Base-by-base conservation (phyloP, 2,329 filamentous ascomycete genomes). In the Ophiostoma pallidulum region DNA sequence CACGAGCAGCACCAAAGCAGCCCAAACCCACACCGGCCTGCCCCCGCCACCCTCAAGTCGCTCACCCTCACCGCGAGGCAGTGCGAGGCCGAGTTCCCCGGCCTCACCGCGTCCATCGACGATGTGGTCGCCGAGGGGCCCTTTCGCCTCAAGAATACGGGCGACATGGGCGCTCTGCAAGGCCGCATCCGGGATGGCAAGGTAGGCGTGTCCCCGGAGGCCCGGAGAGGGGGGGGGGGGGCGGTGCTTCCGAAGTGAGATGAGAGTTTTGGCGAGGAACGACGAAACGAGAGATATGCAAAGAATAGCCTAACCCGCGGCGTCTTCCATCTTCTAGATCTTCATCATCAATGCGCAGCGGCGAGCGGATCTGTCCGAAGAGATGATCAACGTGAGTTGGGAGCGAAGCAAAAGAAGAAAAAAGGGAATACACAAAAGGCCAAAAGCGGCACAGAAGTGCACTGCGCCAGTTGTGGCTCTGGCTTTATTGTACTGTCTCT, bases 91-190 rank as follows among this genome's bases (percentile, higher is more conserved):
- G 55, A 59, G 2, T 77, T 77, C 51, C 72, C 73, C 1, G 66
- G 65, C 3, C 60, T 76, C 16, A 69, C 64, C 0, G 62, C 64
- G 33, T 66, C 74, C 47, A 65, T 77, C 49, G 69, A 73, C 32
- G 57, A 66, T 41, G 64, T 62, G 8, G 67, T 72, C 2, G 61
- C 65, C 19, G 57, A 67, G 46, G 72, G 72, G 0, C 62, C 66
- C 4, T 74, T 75, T 55, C 56, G 56, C 4, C 60, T 75, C 26
- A 56, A 59, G 39, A 57, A 62, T 26, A 62, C 58, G 28, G 60
- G 66, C 14, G 61, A 64, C 14, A 26, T 63, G n/a, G 70, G 70
- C 1, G 66, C 68, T 0, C 51, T 69, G 12, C 61, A 72, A 45
- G 68, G 62, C 8, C 63, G 65, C 45, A 68, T 74, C 37, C 62